Base-by-base conservation (phyloP, 306 rosid genomes). In the Medicago truncatula region DNA sequence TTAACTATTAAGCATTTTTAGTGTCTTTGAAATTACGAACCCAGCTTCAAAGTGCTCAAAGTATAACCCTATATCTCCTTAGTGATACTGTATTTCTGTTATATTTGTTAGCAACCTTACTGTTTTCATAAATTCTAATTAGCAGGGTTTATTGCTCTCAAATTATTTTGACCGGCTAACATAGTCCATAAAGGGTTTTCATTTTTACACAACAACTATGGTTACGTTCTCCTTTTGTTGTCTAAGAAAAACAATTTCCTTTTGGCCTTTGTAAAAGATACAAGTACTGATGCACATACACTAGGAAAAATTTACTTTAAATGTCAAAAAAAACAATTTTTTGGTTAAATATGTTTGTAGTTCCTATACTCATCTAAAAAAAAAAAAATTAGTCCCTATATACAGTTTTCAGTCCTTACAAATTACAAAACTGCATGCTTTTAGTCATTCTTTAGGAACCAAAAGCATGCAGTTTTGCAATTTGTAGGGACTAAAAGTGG, bases 61-160 rank as follows among this genome's bases (percentile, higher is more conserved):
- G 11, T 53, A 18, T 50, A 44, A 12, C 36, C 39, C 11, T 14
- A 62, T 18, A 62, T 74, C 38, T 52, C 77, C 62, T 75, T 12
- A 15, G 49, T 3, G 20, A 69, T 67, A 17, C 44, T 73, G 57
- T 21, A 23, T 15, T 4, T 53, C 34, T 76, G 50, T 75, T 25
- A 50, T 39, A 49, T 47, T 40, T 31, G 38, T 31, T 50, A 5
- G 36, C 50, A 23, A 11, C 71, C 56, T 79, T 56, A 16, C 28
- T 73, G 23, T 16, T 43, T 62, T 44, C 14, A 40, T 80, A 70
- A 56, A 25, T 61, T 76, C 70, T 63, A 56, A 54, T 62, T 28
- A 52, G 74, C 59, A 12, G 15, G 15, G 3, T 7, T 7, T 41
- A 43, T 70, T 21, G 59, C 64, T 18, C 47, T 47, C 44, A 76